Evolutionary conservation across 2,329 filamentous ascomycete genomes (phyloP), one percentile per base, ranked within the genome.

Genomic region (Aureobasidium sp.): DNA sequence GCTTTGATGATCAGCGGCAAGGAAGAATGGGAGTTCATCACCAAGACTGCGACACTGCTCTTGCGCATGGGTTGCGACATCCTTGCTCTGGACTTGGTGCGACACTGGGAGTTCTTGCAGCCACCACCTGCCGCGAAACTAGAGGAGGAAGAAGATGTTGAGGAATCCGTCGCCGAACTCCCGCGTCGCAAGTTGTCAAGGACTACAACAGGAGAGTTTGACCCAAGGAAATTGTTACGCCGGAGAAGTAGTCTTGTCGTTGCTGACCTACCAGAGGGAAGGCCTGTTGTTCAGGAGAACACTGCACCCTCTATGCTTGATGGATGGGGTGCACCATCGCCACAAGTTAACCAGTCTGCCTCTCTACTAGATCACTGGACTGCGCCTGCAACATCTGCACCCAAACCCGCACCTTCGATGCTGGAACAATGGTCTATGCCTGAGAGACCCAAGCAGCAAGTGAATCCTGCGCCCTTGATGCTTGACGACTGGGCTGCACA

Each of bases 11-110:
- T 96, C 19, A 87, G 85, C 2, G 87, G 89, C 0, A 83, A 83
- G 64, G 85, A 87, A 4, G 92, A 97, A 74, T 96, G 90, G 89
- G 85, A 89, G 35, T 96, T 97, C 71, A 85, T 97, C 0, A 77
- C 96, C 24, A 90, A 94, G 68, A 96, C 90, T 59, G 90, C 91
- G 24, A 61, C 53, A 1, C 64, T 73, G 17, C 63, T 74, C 40
- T 60, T 69, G 27, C 64, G 70, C 27, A 74, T 72, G 72, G 73
- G 94, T 3, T 96, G 94, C 70, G 93, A 97, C 73, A 75, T 96
- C 9, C 82, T 97, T 0, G 94, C 92, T 0, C 78, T 97, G 5
- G 90, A 95, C 68, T 78, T 97, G 6, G 89, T 94, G 15, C 83
- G 85, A 33, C 90, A 88, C 66, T 95, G 91, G 90, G 86, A 91